Base-by-base conservation (phyloP, 2,329 filamentous ascomycete genomes). In the Arachnopeziza araneosa region DNA sequence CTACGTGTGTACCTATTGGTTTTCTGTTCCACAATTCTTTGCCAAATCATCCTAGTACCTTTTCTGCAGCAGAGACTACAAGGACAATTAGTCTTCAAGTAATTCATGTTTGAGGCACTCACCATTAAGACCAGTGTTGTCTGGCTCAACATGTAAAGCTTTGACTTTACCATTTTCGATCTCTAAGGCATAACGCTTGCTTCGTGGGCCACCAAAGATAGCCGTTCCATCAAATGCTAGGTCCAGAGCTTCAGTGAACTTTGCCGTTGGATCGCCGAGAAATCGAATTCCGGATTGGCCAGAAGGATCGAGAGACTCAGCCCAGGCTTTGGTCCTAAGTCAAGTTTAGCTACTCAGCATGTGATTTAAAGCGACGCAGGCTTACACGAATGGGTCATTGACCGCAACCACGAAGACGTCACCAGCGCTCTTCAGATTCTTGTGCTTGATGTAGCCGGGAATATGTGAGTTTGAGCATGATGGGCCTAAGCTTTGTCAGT, bases 341-440 rank as follows among this genome's bases (percentile, higher is more conserved):
- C 21, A 26, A 17, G 19, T 7, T 22, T 57, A 21, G 49, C 12
- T 22, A 6, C 22, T 52, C 19, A 50, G 14, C 21, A 44, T 1
- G 1, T 52, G n/a, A 52, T 44, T n/a, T 8, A 19, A 22, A 17
- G 3, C 10, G n/a, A 22, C 23, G 36, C 23, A 8, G 10, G 77
- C 89, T 76, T 80, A 96, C 90, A 96, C 93, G 74, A 97, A 97
- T 22, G 92, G 85, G 74, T 98, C 93, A 73, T 98, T 98, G 72
- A 97, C 93, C 19, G 90, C 87, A 59, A 98, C 86, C 50, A 98
- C 91, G 71, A 96, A 96, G 52, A 96, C 90, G 70, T 89, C 81
- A 54, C 92, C 93, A 30, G 90, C 91, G 62, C 87, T 80, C 77
- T 90, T 90, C 68, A 96, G 81, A 73, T 87, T 85, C 58, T 87